Evolutionary conservation across 2,329 filamentous ascomycete species (phyloP), one percentile per base, ranked within the genome.

Genomic region (Aspergillus caelatus): DNA sequence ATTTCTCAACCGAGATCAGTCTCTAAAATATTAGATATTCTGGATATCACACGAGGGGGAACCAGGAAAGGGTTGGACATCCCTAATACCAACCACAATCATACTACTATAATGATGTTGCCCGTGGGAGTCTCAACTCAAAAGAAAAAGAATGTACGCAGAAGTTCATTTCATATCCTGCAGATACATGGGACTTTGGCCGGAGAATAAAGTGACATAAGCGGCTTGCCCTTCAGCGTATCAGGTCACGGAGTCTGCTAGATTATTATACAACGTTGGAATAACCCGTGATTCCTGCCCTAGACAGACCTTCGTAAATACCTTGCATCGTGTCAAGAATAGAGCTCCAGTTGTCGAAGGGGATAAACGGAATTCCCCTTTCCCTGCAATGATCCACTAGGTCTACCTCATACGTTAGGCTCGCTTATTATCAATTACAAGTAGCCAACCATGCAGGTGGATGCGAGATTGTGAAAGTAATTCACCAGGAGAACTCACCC

Each of bases 301-400:
- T 48, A 48, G 21, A 23, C 2, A 28, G 19, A 8, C 45, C 16
- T 28, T 60, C 48, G 5, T 60, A 82, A 72, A 97, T 92, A 64
- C 90, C 88, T 81, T 92, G 89, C 66, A 92, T 89, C 39, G 89
- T 90, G 65, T 85, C 82, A 54, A 91, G 83, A 72, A 97, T 96
- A 66, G 88, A 87, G 6, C 86, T 86, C 87, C 94, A 97, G 80
- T 94, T 88, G 70, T 91, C 84, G 77, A 97, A 97, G 4, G 91
- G 88, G 19, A 91, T 94, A 77, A 96, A 97, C 0, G 93, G 93
- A 21, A 96, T 89, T 9, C 90, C 86, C 76, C 96, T 88, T 61
- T 87, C 88, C 70, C 93, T 89, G 75, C 94, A 97, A 80, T 92
- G 97, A n/a, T 85, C 87, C 65, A 97, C 90, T 59, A 97, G 86